Base-by-base conservation (phyloP, 2,329 filamentous ascomycete species). In the Trichoderma citrinoviride region DNA sequence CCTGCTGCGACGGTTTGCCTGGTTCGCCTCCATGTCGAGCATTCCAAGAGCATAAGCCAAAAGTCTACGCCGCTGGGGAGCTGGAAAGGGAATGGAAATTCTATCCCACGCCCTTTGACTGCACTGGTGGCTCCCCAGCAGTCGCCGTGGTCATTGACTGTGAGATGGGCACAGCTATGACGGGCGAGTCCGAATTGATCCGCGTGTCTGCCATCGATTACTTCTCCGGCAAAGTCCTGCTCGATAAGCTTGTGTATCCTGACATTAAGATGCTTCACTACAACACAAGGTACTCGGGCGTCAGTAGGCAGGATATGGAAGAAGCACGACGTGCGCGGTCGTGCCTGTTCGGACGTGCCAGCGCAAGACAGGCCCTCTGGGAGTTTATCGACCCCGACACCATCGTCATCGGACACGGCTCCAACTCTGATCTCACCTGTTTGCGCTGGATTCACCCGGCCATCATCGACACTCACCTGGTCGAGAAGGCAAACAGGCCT, bases 171-270 rank as follows among this genome's bases (percentile, higher is more conserved):
- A 78, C 75, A 0, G 74, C 80, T 1, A 68, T 69, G 8, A 73
- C 73, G 5, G 78, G 80, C 7, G 81, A 85, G 10, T 71, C 73
- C 0, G 83, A 85, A 66, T 73, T 86, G 7, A 83, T 87, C 65
- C 82, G 83, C 3, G 47, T 87, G 1, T 81, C 80, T 0, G 70
- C 80, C 2, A 70, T 86, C 27, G 83, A 85, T 70, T 83, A 82
- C 69, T 83, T 85, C 69, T 78, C 80, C 0, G 76, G 78, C 3
- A 70, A 78, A 15, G 69, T 81, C 12, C 77, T 87, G 1, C 70
- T 87, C 33, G 80, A 87, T 70, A 77, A 73, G 6, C 75, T 86
- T 1, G 83, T 86, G 3, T 79, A 73, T 53, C 84, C 84, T 0
- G 71, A 76, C 12, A 76, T 79, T 0, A 69, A 69, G 8, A 81